Evolutionary conservation across 2,329 filamentous ascomycete genomes (phyloP), one percentile per base, ranked within the genome.

Genomic region (Venturia effusa): DNA sequence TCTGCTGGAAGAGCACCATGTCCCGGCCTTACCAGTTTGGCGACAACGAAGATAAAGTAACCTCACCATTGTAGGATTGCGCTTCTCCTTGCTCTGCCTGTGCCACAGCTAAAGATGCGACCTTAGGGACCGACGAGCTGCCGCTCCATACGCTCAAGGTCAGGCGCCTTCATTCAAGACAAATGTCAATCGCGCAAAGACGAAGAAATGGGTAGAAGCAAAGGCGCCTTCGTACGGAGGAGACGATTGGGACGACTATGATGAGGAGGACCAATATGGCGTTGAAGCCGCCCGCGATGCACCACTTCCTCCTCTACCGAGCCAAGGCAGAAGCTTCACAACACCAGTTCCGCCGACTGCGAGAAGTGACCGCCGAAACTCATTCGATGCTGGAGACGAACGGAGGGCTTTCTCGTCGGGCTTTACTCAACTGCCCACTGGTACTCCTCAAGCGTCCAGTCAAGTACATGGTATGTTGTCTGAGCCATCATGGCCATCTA

Each of bases 201-300:
- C 92, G 64, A 89, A 88, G 76, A 96, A 96, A 83, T 97, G 93
- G 93, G 88, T 93, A 43, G 88, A 96, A 71, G 93, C 93, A 41
- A 93, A 92, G 75, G 82, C 85, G 65, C 87, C 89, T 69, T 89
- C 85, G 72, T 97, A 97, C 72, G 92, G 93, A 70, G 93, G 92
- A 67, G 92, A 95, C 70, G 93, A 96, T 71, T 97, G 93, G 92
- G 93, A 91, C 41, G 88, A 84, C 54, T 79, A 78, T 67, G 79
- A 81, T 67, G 81, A 83, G 60, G 81, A 85, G 63, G 80, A 83
- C 63, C 79, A 82, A 65, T 80, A 81, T 67, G 82, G 84, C 48
- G 81, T 82, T 41, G 74, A 77, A 40, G 73, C 75, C 60, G 74
- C 77, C 59, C 74, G 77, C 55, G 75, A 76, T 57, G 73, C 75